phyloP scores from a whole-genome alignment of 352 stramenopile genomes.

The Pythium dissotocum region DNA sequence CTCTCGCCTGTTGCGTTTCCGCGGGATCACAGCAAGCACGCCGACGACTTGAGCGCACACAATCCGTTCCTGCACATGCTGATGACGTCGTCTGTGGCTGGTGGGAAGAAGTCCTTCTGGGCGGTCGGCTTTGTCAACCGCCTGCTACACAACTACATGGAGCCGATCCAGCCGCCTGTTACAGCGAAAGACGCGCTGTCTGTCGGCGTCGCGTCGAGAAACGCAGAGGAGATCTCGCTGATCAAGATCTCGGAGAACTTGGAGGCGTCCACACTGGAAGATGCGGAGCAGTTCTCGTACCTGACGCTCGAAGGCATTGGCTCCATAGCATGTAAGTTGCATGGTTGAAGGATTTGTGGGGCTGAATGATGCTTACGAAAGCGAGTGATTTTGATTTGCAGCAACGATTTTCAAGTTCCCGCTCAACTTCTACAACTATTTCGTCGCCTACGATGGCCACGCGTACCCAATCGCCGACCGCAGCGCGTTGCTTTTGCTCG shows the following conservation, averaged over 20 bases:
- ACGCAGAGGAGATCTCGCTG: constrained; percentile 53
- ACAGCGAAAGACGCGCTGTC: constrained; percentile 35
- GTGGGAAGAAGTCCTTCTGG: constrained; percentile 51
- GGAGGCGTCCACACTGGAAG: constrained; percentile 42
- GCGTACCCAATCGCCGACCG: constrained; percentile 66
- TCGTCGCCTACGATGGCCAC: constrained; percentile 51
- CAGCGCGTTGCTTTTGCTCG: constrained; percentile 61
- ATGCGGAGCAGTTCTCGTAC: constrained; percentile 68
- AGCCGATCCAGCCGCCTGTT: constrained; percentile 43
- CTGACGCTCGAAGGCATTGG: constrained; percentile 69
- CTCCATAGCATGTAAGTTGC: constrained; percentile 53
- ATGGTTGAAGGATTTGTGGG: background rate
- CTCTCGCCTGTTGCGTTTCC: constrained; percentile 66
- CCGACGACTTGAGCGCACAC: constrained; percentile 40
- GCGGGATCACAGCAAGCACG: constrained; percentile 49
- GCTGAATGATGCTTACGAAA: background rate
- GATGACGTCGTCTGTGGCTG: constrained; percentile 37
- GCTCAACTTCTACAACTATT: constrained; percentile 66
- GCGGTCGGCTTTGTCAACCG: constrained; percentile 49
- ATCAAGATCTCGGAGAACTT: constrained; percentile 63
- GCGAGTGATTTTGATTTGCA: constrained; percentile 16
- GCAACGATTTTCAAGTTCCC: constrained; percentile 68
- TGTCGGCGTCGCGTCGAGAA: constrained; percentile 40
- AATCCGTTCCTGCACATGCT: constrained; percentile 75
- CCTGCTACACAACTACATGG: constrained; percentile 64